phyloP scores from a whole-genome alignment of 2,329 filamentous ascomycete genomes.

The Elsinoe necatrix region DNA sequence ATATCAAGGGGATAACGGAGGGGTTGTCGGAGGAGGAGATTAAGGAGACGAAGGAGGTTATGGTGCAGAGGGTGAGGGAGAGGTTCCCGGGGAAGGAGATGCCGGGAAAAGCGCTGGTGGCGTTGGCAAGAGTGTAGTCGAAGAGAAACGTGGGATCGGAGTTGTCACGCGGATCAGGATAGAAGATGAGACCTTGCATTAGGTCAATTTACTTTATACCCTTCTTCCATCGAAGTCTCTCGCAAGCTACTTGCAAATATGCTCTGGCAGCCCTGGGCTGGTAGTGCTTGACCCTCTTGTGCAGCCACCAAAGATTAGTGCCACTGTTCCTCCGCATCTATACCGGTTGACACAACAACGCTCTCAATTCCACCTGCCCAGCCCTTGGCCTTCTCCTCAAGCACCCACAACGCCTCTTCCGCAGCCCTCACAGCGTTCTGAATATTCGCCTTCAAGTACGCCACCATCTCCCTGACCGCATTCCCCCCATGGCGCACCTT shows the following conservation, averaged over 20 bases:
- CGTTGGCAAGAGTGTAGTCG: background rate
- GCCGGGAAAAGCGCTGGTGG: constrained; percentile 1
- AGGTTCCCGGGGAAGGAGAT: constrained; percentile 6
- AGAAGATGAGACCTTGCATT: no score
- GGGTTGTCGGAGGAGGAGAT: constrained; percentile 11
- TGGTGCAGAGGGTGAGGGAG: constrained; percentile 11
- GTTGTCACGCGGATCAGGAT: no score
- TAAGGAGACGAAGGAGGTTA: background rate
- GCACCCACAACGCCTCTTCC: background rate
- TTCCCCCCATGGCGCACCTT: background rate
- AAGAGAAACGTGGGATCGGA: background rate
- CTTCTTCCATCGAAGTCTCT: no score
- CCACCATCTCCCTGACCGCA: background rate
- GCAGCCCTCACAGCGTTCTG: background rate
- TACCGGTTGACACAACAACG: background rate
- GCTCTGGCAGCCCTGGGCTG: no score
- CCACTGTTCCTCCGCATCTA: no score
- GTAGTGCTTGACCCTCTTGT: no score
- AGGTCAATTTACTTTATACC: no score
- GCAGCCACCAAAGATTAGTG: no score
- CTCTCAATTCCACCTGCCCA: background rate
- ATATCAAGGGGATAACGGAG: background rate
- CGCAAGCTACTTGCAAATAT: no score
- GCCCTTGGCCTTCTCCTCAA: background rate
- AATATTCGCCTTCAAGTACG: background rate